Evolutionary conservation across 441 rosid genomes (phyloP).

Genomic region (Eugenia klotzschiana): DNA sequence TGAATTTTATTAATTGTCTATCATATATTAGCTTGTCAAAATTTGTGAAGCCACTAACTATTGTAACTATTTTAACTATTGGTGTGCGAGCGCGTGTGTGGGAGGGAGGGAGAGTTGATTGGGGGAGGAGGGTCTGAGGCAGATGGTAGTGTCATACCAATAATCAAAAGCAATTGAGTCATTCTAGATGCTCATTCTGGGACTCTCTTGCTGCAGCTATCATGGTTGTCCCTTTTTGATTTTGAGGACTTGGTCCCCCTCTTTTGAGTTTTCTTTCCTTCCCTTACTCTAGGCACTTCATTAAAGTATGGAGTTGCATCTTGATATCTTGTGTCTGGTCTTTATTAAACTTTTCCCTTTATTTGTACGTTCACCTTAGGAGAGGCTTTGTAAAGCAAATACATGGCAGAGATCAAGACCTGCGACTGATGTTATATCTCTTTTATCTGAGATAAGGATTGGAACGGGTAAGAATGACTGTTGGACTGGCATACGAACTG

Average conservation of each 20-base stretch:
- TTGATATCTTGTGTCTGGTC: neutral
- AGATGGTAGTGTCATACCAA: neutral
- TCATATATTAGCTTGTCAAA: too few relatives aligned
- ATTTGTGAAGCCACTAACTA: too few relatives aligned
- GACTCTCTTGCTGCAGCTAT: neutral
- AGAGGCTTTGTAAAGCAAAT: slow-evolving; percentile 94
- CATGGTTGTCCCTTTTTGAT: neutral
- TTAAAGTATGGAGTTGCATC: neutral
- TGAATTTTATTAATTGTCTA: too few relatives aligned
- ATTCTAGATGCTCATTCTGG: neutral
- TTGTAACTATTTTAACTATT: too few relatives aligned
- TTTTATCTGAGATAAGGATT: slow-evolving; percentile 84
- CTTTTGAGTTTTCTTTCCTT: neutral
- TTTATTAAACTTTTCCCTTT: neutral
- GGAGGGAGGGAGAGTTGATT: neutral
- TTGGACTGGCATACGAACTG: slow-evolving; percentile 80
- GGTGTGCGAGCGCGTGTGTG: too few relatives aligned
- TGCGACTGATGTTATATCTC: slow-evolving; percentile 86
- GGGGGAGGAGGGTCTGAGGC: neutral
- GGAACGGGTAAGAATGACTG: slow-evolving; percentile 84
- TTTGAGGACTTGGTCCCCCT: neutral
- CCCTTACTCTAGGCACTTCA: neutral
- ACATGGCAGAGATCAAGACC: slow-evolving; percentile 88
- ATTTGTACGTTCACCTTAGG: slow-evolving; percentile 22
- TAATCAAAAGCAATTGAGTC: neutral